Evolutionary conservation across 1,284 basidiomycete species (phyloP).

Genomic region (Nidula niveotomentosa): DNA sequence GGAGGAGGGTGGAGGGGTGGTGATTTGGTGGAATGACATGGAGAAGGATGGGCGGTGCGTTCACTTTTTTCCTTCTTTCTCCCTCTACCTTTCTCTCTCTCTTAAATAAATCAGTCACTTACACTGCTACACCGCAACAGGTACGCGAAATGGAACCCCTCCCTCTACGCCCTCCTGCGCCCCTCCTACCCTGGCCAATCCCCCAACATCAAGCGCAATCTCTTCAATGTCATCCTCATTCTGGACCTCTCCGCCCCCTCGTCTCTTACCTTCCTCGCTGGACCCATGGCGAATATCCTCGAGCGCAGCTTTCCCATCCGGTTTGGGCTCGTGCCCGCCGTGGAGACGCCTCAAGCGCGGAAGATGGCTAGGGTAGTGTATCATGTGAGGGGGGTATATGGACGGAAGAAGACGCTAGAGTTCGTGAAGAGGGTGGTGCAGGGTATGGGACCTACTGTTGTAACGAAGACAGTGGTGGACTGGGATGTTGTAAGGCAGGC

Average conservation of each 20-base stretch:
- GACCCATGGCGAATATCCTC: slow-evolving; percentile 68
- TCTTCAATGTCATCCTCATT: slow-evolving; percentile 80
- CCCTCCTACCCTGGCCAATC: slow-evolving; percentile 78
- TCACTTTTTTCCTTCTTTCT: not conserved
- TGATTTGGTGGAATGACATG: slow-evolving; percentile 90
- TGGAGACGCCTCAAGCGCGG: slow-evolving; percentile 58
- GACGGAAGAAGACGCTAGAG: slow-evolving; percentile 57
- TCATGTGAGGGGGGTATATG: slow-evolving; percentile 65
- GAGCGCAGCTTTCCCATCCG: slow-evolving; percentile 72
- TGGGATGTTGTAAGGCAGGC: too few relatives aligned
- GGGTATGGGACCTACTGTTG: not conserved
- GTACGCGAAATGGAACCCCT: slow-evolving; percentile 54
- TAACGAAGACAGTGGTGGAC: too few relatives aligned
- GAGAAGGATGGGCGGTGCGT: slow-evolving; percentile 76
- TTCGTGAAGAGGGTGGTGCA: slow-evolving; percentile 57
- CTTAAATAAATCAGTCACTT: too few relatives aligned
- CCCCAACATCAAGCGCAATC: slow-evolving; percentile 68
- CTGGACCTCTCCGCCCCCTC: slow-evolving; percentile 73
- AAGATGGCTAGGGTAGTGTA: slow-evolving; percentile 76
- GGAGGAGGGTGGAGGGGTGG: slow-evolving; percentile 71
- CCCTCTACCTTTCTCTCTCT: too few relatives aligned
- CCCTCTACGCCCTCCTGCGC: slow-evolving; percentile 57
- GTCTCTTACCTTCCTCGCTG: slow-evolving; percentile 62
- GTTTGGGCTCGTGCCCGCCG: slow-evolving; percentile 81
- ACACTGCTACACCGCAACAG: slow-evolving; percentile 20